Base-by-base conservation (phyloP, 768 basidiomycete genomes). In the Sporobolomyces phaffii region DNA sequence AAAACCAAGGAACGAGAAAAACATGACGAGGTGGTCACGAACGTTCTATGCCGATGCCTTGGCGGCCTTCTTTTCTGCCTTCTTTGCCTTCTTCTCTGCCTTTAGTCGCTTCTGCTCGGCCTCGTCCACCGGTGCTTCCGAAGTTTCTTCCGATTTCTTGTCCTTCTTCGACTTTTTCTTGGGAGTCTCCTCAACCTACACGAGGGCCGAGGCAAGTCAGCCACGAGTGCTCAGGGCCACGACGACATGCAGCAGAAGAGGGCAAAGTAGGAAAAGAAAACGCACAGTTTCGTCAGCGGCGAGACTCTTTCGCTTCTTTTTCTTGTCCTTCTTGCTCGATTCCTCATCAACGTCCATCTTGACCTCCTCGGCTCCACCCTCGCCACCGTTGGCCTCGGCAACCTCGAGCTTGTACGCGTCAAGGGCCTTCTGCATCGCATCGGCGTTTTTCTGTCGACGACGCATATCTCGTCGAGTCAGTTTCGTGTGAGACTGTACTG, bases 321-420 rank as follows among this genome's bases (percentile, higher is more conserved):
- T 60, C 71, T 65, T 56, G 41, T 62, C 48, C 66, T 69, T 70
- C 56, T 65, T 53, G 15, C 33, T 36, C 62, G 58, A 44, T 18
- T 77, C 62, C 22, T 40, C 69, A 28, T 68, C 73, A 20, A 65
- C 54, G 34, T 62, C 65, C 54, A 62, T 60, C 59, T 49, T 59
- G 18, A 36, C 54, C 43, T 66, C 65, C 29, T 33, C 62, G 3
- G 45, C 47, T 26, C 48, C 47, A 26, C 48, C 36, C 41, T 33
- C 54, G n/a, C 20, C 60, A 8, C 18, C 66, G 18, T 64, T 64
- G 13, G 50, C 18, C 57, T 67, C 70, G 26, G 62, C 65, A 2
- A 34, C 24, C 61, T 69, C 64, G 26, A 36, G 48, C 62, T 66
- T 62, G 68, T 47, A 22, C 29, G 57, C 45, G 3, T 40, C 56